Conservation (phyloP, 306 rosid species). For the Inga laurina region DNA sequence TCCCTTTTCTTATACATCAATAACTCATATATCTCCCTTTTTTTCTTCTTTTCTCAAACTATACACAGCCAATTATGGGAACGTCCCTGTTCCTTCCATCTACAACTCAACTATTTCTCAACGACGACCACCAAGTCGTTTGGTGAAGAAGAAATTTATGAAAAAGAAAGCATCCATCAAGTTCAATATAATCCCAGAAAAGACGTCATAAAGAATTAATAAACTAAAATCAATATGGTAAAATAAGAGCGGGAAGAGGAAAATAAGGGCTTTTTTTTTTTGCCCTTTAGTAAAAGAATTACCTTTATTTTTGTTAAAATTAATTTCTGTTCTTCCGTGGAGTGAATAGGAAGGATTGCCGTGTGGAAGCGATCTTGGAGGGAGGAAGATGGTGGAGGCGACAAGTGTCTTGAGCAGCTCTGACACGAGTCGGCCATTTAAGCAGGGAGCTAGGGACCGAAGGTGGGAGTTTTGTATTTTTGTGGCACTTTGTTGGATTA, state of each 20-base stretch:
- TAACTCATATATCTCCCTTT: background rate
- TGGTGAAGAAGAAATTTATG: background rate
- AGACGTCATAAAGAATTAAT: background rate
- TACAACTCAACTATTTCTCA: background rate
- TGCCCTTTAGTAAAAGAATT: constrained; percentile 13
- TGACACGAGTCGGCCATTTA: constrained; percentile 54
- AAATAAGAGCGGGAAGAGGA: background rate
- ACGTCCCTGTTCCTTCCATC: background rate
- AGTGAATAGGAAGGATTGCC: constrained; percentile 24
- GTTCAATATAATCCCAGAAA: background rate
- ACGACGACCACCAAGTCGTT: background rate
- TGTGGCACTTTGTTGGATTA: background rate
- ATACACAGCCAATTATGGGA: constrained; percentile 27
- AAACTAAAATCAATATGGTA: background rate
- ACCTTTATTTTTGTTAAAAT: constrained; percentile 23
- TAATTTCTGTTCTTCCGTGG: constrained; percentile 9
- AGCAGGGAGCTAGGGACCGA: constrained; percentile 18
- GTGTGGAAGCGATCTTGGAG: constrained; percentile 41
- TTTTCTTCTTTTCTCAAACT: background rate
- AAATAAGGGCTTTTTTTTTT: background rate
- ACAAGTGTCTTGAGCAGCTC: constrained; percentile 71
- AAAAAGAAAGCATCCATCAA: background rate
- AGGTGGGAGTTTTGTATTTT: constrained; percentile 24
- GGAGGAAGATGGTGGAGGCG: constrained; percentile 46
- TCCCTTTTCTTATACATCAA: constrained; percentile 5